These are phyloP conservation scores for Globisporangium solare DNA, from an alignment of 352 stramenopile genomes.

Conservation along the genomic window DNA sequence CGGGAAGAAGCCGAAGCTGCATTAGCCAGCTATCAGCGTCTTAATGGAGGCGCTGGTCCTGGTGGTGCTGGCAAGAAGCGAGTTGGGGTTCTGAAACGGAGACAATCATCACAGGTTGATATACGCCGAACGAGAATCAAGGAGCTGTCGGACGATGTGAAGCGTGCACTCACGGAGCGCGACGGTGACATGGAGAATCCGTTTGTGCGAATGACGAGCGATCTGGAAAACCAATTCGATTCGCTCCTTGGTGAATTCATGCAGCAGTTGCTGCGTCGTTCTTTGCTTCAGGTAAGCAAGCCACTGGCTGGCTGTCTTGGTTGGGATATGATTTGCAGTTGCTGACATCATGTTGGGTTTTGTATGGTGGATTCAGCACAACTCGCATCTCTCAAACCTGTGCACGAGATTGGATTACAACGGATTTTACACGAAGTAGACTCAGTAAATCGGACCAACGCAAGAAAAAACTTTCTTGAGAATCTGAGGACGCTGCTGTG, in stretches of 20 bases:
- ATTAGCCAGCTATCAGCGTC: conserved; percentile 52
- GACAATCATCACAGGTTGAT: conserved; percentile 73
- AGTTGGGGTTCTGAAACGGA: conserved; percentile 35
- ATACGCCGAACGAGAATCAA: conserved; percentile 77
- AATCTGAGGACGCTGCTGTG: conserved; percentile 35
- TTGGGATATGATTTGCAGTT: background rate
- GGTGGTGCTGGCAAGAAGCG: conserved; percentile 48
- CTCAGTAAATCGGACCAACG: conserved; percentile 2
- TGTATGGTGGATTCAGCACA: conserved; percentile 31
- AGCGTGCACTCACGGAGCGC: conserved; percentile 60
- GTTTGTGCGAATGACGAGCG: conserved; percentile 72
- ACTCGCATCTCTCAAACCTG: conserved; percentile 60
- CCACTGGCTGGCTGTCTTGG: background rate
- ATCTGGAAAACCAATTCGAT: conserved; percentile 86
- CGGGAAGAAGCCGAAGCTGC: conserved; percentile 72
- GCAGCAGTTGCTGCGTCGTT: conserved; percentile 81
- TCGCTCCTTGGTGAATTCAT: conserved; percentile 86
- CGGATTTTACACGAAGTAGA: conserved; percentile 64
- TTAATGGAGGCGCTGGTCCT: conserved; percentile 3
- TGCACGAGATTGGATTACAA: conserved; percentile 67
- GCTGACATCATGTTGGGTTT: background rate
- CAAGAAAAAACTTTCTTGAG: conserved; percentile 23
- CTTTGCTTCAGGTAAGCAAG: conserved; percentile 64
- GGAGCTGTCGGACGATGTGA: conserved; percentile 73
- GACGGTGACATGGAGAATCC: conserved; percentile 66